Evolutionary conservation across 805 yeast species (phyloP), one percentile per base, ranked within the genome.

Genomic region (Yamadazyma insecticola): DNA sequence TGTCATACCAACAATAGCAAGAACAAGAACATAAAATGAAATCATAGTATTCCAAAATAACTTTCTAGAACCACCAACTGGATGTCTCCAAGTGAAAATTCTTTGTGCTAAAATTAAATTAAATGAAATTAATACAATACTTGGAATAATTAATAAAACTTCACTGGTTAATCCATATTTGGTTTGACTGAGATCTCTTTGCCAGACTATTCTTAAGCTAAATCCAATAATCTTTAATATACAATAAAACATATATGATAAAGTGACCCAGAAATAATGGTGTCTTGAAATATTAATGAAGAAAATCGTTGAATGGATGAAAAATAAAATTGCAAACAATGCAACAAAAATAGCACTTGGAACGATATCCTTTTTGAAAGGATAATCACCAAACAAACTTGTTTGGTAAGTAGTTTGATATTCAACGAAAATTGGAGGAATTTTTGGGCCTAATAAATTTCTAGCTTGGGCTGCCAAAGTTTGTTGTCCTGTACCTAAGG

Each of bases 61-160:
- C 34, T 53, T 59, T 25, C 70, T 52, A 13, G 74, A 66, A 23
- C 88, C 89, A 8, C 77, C 69, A 30, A 74, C 77, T 6, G 90
- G 89, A 49, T 82, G 89, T 51, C 80, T 65, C 84, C 87, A 80
- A 5, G 86, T 78, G 55, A 80, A 79, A 14, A 81, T 60, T 50
- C 90, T 71, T 51, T 81, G 88, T 16, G 82, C 38, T 31, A 82
- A 56, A 14, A 80, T 70, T 52, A 80, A 63, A 48, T 78, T 78
- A 46, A 76, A 64, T 3, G 81, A 68, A 19, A 76, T 74, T 26
- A 81, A 49, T 16, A 76, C 48, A n/a, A 78, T 72, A 12, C 76
- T 67, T 3, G 87, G 77, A 7, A 78, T 57, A 41, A 76, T 67
- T 16, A 72, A 48, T 29, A 81, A 67, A 16, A 78, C 76, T 26